A percentile compares a stretch with the other conserved stretches of the same genome.
Evolutionary conservation across 768 basidiomycete species (phyloP).

Genomic region (Rhodocollybia butyracea): DNA sequence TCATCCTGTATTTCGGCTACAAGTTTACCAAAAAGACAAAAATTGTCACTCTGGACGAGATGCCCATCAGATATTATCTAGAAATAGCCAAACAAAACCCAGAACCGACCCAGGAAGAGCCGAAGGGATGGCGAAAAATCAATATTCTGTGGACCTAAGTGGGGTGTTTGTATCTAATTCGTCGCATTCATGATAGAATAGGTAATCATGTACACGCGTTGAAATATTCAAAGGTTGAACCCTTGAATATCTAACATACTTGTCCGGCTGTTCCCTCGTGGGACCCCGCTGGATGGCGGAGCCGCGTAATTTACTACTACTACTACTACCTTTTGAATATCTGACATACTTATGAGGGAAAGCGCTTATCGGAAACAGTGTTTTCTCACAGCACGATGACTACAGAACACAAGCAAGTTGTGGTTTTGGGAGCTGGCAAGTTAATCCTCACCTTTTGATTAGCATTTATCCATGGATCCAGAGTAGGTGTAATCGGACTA

Average conservation of each 20-base stretch:
- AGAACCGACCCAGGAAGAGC: neutral
- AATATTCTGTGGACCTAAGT: constrained; percentile 4
- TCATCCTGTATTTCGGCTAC: constrained; percentile 40
- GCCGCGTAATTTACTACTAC: too few species aligned
- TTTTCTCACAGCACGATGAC: too few species aligned
- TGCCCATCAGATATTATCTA: constrained; percentile 6
- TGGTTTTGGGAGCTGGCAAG: constrained; percentile 6
- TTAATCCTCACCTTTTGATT: neutral
- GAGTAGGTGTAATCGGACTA: constrained; percentile 51
- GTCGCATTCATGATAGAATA: neutral
- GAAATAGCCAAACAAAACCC: constrained; percentile 7
- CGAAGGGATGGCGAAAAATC: neutral
- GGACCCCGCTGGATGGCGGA: too few species aligned
- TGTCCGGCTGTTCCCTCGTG: too few species aligned
- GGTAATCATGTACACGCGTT: too few species aligned
- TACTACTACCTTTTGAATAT: too few species aligned
- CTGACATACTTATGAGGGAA: too few species aligned
- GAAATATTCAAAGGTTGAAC: too few species aligned
- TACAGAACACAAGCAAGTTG: constrained; percentile 2
- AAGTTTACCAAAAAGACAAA: constrained; percentile 38
- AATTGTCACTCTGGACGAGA: constrained; percentile 14
- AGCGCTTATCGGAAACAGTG: too few species aligned
- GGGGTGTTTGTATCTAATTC: neutral
- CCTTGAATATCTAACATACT: too few species aligned
- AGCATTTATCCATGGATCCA: neutral